Evolutionary conservation across 352 stramenopile species (phyloP), one percentile per base, ranked within the genome.

Genomic region (Globisporangium parvum): DNA sequence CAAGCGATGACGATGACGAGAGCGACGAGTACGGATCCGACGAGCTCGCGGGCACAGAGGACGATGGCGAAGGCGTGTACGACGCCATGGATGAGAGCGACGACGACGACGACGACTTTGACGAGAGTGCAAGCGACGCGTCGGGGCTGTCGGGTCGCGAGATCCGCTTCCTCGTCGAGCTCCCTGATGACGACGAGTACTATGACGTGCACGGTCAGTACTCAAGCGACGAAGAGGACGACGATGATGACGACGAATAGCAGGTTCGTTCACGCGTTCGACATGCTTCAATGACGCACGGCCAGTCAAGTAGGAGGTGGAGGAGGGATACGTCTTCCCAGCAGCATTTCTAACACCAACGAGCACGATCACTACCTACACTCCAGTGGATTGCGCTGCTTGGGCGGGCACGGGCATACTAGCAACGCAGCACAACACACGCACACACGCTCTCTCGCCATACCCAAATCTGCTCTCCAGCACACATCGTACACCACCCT

Each of bases 121-220:
- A 62, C 21, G 64, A 65, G 8, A 61, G 62, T 65, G n/a, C 60
- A 51, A 31, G 53, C 37, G 51, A 63, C 23, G 51, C 46, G 5
- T 81, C 69, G 8, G 76, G 75, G 41, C 51, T 87, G 35, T 77
- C 72, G 0, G 59, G 63, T 39, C 70, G 70, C 26, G 73, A 90
- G 57, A 84, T 92, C 18, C 71, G 78, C 18, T 75, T 88, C 55
- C 60, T 92, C 46, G 74, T 89, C 31, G 77, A 89, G 47, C 66
- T 90, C n/a, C 82, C 82, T 6, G 75, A 89, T 54, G 73, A 66
- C 26, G 69, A 63, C 26, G 69, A 68, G 3, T 88, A 84, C 51
- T 92, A 91, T 49, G 73, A 87, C n/a, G 57, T 89, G 28, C 79
- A 75, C 26, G 79, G 77, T 9, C 73, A 88, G 51, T 92, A 89